Base-by-base conservation (phyloP, 2,329 filamentous ascomycete species). In the Cordyceps tenuipes region DNA sequence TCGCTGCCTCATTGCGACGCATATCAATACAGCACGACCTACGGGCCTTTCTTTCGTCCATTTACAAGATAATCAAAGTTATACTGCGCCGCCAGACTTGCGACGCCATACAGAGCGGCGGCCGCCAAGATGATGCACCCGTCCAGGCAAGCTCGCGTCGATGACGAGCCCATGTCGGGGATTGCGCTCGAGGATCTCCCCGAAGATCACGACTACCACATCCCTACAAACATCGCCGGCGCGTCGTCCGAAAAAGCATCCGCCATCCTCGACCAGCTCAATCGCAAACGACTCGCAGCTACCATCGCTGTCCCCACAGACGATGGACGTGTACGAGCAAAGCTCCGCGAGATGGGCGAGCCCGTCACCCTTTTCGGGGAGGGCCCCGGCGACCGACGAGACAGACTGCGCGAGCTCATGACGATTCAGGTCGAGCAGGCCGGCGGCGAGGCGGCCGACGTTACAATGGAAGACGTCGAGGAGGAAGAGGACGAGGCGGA, bases 311-410 rank as follows among this genome's bases (percentile, higher is more conserved):
- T 99, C 3, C 94, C 93, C 0, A 99, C 95, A 59, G 92, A 97
- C 71, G 94, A 99, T 77, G 86, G 83, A 63, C 85, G 89, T 67
- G 92, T 99, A 52, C 89, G 91, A 62, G 80, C 85, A 43, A 86
- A 84, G 65, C 81, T 97, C 62, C 86, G 94, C 65, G 88, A 94
- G 68, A 81, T 96, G 64, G 91, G 90, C n/a, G 89, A 99, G 70
- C 94, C 94, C 12, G 86, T 97, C 59, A 99, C 93, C 0, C 80
- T 97, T 0, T 99, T 99, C 65, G 94, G 92, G 61, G 94, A 99
- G 76, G 90, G 90, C 0, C 87, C 87, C 1, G 86, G 84, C 29
- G 93, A 97, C 67, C 81, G 94, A 62, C 83, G 95, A 76, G 92
- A 96, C 69, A 85, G 94, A 64, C 74, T 99, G 68, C 85, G 94